Conservation (phyloP, 75 land plant genomes). For the Cryptomeria japonica region DNA sequence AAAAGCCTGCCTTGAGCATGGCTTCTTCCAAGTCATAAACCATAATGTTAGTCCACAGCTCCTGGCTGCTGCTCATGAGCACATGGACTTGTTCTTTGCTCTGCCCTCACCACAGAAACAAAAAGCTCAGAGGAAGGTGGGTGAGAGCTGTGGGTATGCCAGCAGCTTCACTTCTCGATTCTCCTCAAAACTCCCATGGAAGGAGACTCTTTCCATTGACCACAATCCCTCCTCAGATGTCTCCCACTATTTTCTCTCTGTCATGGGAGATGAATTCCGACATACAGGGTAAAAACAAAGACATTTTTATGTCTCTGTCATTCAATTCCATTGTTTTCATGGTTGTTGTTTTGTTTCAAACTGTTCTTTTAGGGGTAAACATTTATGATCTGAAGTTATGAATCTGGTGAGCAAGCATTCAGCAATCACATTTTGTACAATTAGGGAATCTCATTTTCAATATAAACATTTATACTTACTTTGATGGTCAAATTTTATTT, state of each 20-base stretch:
- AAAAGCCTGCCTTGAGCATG: constrained; percentile 54
- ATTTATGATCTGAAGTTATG: not conserved
- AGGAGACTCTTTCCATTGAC: constrained; percentile 55
- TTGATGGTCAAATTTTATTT: not conserved
- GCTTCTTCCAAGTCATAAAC: constrained; percentile 75
- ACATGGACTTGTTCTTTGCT: constrained; percentile 35
- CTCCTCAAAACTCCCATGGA: constrained; percentile 59
- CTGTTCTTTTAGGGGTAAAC: too few relatives aligned
- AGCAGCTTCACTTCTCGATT: constrained; percentile 49
- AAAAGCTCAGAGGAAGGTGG: constrained; percentile 31
- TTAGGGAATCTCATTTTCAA: too few relatives aligned
- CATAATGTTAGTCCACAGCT: constrained; percentile 53
- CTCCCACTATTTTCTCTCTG: constrained; percentile 18
- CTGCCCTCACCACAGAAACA: constrained; percentile 38
- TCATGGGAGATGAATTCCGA: constrained; percentile 18
- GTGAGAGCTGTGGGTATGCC: constrained; percentile 51
- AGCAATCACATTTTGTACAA: too few relatives aligned
- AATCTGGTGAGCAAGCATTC: too few relatives aligned
- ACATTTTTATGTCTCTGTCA: not conserved
- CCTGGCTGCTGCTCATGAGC: constrained; percentile 33
- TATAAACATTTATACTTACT: too few relatives aligned
- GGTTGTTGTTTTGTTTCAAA: not conserved
- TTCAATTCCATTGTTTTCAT: not conserved
- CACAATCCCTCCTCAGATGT: constrained; percentile 14
- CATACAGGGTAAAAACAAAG: constrained; percentile 19